Evolutionary conservation across 2,329 filamentous ascomycete genomes (phyloP).

Genomic region (Sporothrix humicola): DNA sequence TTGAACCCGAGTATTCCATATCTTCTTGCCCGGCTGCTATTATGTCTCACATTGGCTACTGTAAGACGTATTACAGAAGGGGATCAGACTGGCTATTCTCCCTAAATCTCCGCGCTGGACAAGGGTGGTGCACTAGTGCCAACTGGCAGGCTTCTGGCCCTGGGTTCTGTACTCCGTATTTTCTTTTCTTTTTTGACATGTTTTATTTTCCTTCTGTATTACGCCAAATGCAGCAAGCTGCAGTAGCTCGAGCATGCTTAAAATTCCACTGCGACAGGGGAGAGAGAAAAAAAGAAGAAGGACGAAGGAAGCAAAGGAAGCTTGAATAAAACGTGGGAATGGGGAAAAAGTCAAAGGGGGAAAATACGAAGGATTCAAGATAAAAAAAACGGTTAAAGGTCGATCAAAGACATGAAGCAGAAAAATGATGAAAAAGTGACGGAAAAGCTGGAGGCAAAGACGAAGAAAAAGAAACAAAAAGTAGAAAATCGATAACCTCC

Average conservation of each 20-base stretch:
- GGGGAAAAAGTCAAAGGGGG: background rate
- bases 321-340: constrained; percentile 4
- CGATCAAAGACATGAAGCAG: background rate
- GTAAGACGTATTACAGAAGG: background rate
- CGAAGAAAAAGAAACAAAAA: background rate
- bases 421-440: background rate
- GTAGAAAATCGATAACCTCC: background rate
- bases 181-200: background rate
- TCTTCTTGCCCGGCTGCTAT: background rate
- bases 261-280: background rate
- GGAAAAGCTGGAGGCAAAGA: background rate
- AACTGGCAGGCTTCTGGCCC: background rate
- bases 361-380: background rate
- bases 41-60: background rate
- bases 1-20: background rate
- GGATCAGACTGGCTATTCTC: background rate
- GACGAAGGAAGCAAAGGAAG: too few relatives aligned
- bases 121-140: background rate
- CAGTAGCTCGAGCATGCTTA: constrained; percentile 18
- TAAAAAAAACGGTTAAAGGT: background rate
- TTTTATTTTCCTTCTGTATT: background rate
- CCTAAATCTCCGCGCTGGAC: background rate
- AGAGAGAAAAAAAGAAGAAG: too few relatives aligned
- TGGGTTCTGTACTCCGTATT: constrained; percentile 24
- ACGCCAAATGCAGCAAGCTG: constrained; percentile 2